Evolutionary conservation across 2,329 filamentous ascomycete species (phyloP).

Genomic region (Cadophora sp.): DNA sequence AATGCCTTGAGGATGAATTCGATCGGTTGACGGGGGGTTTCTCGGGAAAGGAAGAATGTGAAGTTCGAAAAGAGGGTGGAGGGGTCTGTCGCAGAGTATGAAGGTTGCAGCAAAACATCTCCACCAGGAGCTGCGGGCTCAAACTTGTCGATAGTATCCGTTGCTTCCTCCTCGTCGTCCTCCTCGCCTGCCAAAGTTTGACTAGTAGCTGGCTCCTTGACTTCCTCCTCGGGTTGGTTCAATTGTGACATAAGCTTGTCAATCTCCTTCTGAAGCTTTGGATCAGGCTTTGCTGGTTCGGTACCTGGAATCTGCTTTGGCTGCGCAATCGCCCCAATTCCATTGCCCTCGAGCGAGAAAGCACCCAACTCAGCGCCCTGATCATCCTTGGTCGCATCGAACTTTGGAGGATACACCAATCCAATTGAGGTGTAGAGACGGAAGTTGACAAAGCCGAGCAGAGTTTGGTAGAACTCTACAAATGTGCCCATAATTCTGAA

Average conservation of each 20-base stretch:
- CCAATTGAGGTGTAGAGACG: slow-evolving; percentile 90
- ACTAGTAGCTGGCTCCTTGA: slow-evolving; percentile 47
- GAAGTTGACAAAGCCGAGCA: slow-evolving; percentile 96
- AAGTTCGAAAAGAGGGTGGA: slow-evolving; percentile 84
- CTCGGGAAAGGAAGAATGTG: slow-evolving; percentile 91
- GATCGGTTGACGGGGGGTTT: slow-evolving; percentile 87
- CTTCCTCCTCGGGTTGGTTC: slow-evolving; percentile 58
- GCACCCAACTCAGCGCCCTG: slow-evolving; percentile 88
- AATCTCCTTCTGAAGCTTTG: slow-evolving; percentile 69
- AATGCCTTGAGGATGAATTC: slow-evolving; percentile 95
- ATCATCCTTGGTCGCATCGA: slow-evolving; percentile 86
- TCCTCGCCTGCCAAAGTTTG: slow-evolving; percentile 50
- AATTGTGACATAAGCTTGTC: slow-evolving; percentile 74
- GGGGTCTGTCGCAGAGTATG: slow-evolving; percentile 67
- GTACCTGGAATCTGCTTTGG: slow-evolving; percentile 59
- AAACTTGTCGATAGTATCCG: slow-evolving; percentile 86
- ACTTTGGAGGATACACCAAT: slow-evolving; percentile 94
- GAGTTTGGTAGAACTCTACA: slow-evolving; percentile 97
- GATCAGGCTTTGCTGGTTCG: slow-evolving; percentile 61
- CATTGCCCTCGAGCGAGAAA: slow-evolving; percentile 85
- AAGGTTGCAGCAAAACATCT: slow-evolving; percentile 84
- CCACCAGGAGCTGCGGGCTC: slow-evolving; percentile 83
- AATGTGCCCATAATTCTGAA: slow-evolving; percentile 99
- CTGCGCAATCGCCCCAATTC: slow-evolving; percentile 60
- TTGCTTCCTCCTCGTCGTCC: slow-evolving; percentile 55